These are phyloP conservation scores for Pisolithus thermaeus DNA, from an alignment of 1,284 basidiomycete species.

Conservation along the genomic window DNA sequence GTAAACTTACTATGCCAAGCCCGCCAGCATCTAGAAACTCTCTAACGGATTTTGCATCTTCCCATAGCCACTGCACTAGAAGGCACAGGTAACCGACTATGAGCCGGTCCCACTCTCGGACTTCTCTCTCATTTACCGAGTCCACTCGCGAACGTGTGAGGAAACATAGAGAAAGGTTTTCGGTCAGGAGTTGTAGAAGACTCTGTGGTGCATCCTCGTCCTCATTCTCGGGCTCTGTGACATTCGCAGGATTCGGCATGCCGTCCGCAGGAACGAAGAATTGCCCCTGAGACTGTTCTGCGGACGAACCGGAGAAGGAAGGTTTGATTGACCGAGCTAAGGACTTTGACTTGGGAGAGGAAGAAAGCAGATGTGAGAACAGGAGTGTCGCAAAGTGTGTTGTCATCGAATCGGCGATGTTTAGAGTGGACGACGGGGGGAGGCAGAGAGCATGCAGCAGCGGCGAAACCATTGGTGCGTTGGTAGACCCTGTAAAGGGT, in stretches of 20 bases:
- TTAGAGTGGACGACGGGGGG: constrained; percentile 47
- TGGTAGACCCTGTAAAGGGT: constrained; percentile 20
- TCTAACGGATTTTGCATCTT: constrained; percentile 81
- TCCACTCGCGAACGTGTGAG: constrained; percentile 63
- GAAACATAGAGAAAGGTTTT: constrained; percentile 67
- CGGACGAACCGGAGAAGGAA: constrained; percentile 29
- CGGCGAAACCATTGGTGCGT: constrained; percentile 48
- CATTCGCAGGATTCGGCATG: constrained; percentile 28
- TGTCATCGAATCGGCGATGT: constrained; percentile 48
- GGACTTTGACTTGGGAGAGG: constrained; percentile 68
- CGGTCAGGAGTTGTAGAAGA: constrained; percentile 64
- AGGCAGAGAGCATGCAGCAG: constrained; percentile 60
- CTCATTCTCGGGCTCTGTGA: constrained; percentile 36
- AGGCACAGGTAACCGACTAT: constrained; percentile 83
- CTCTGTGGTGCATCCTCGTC: constrained; percentile 64
- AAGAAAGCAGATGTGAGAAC: constrained; percentile 65
- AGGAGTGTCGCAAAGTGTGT: constrained; percentile 65
- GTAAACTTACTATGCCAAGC: constrained; percentile 72
- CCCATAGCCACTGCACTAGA: constrained; percentile 94
- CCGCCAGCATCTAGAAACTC: constrained; percentile 91
- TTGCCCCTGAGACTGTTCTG: constrained; percentile 32
- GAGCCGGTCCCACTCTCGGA: constrained; percentile 84
- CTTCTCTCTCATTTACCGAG: constrained; percentile 55
- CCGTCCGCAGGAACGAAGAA: constrained; percentile 76
- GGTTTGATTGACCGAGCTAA: constrained; percentile 69